phyloP scores from a whole-genome alignment of 768 basidiomycete species.

The Boletus huronensis region DNA sequence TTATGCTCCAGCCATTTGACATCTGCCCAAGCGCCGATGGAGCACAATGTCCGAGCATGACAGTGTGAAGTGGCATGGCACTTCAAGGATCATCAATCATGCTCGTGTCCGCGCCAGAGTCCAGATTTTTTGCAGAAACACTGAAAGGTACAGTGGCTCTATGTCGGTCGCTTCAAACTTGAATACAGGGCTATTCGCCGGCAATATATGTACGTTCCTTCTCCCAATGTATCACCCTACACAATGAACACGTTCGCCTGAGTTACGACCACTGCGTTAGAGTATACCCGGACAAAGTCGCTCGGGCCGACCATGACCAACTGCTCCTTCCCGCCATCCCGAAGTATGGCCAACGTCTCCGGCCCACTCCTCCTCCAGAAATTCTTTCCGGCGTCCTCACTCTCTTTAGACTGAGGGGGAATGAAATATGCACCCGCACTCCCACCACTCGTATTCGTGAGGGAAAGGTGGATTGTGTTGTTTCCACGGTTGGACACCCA shows the following conservation, averaged over 20 bases:
- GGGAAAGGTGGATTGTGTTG: neutral
- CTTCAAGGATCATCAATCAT: too few species aligned
- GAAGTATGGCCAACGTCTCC: slow-evolving; percentile 6
- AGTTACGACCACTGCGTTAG: slow-evolving; percentile 10
- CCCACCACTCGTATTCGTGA: slow-evolving; percentile 12
- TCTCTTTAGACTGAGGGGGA: neutral
- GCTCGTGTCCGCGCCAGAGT: too few species aligned
- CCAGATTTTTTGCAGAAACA: too few species aligned
- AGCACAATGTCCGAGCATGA: too few species aligned
- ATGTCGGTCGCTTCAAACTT: neutral
- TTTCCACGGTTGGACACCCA: slow-evolving; percentile 15
- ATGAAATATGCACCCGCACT: neutral
- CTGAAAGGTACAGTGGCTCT: too few species aligned
- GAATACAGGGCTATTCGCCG: neutral
- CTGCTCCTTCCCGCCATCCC: slow-evolving; percentile 12
- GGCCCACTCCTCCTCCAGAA: slow-evolving; percentile 5
- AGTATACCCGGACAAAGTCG: slow-evolving; percentile 13
- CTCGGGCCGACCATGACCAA: slow-evolving; percentile 8
- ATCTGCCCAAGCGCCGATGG: too few species aligned
- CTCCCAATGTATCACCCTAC: neutral
- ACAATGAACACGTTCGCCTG: slow-evolving; percentile 3
- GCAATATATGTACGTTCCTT: neutral
- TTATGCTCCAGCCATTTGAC: too few species aligned
- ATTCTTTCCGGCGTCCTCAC: slow-evolving; percentile 1
- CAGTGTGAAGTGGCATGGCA: too few species aligned